These are phyloP conservation scores for Oryza nivara DNA, from an alignment of 176 grass and related monocot species.

Conservation along the genomic window DNA sequence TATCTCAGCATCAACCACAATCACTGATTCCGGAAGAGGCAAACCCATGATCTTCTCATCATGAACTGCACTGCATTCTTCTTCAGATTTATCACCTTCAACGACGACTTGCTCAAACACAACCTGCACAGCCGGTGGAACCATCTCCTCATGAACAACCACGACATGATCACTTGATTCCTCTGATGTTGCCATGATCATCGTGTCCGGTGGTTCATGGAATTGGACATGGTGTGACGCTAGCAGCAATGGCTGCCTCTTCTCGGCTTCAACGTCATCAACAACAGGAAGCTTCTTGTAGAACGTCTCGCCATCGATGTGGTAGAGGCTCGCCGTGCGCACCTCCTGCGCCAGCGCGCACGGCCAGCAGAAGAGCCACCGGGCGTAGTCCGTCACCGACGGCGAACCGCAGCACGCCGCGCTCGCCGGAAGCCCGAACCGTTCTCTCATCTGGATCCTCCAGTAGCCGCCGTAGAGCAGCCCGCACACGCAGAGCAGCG, in stretches of 20 bases:
- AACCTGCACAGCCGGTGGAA: slow-evolving; percentile 37
- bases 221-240: not conserved
- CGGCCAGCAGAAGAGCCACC: slow-evolving; percentile 83
- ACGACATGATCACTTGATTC: slow-evolving; percentile 14
- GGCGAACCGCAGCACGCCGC: slow-evolving; percentile 43
- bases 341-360: slow-evolving; percentile 84
- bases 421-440: slow-evolving; percentile 50
- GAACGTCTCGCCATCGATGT: slow-evolving; percentile 59
- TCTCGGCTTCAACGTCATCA: not conserved
- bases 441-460: slow-evolving; percentile 73
- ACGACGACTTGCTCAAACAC: slow-evolving; percentile 3
- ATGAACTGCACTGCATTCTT: slow-evolving; percentile 4
- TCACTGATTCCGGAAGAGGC: too few species aligned
- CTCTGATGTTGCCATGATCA: not conserved
- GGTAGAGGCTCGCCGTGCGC: slow-evolving; percentile 63
- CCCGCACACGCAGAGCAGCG: slow-evolving; percentile 60
- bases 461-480: slow-evolving; percentile 79
- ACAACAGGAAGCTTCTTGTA: slow-evolving; percentile 21
- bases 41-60: not conserved
- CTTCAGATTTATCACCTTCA: not conserved
- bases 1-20: not conserved
- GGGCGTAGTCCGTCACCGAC: slow-evolving; percentile 65
- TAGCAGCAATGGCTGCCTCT: slow-evolving; percentile 11
- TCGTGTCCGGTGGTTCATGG: not conserved
- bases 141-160: slow-evolving; percentile 27